phyloP scores from a whole-genome alignment of 169 alveolate genomes.

The Eimeria maxima region DNA sequence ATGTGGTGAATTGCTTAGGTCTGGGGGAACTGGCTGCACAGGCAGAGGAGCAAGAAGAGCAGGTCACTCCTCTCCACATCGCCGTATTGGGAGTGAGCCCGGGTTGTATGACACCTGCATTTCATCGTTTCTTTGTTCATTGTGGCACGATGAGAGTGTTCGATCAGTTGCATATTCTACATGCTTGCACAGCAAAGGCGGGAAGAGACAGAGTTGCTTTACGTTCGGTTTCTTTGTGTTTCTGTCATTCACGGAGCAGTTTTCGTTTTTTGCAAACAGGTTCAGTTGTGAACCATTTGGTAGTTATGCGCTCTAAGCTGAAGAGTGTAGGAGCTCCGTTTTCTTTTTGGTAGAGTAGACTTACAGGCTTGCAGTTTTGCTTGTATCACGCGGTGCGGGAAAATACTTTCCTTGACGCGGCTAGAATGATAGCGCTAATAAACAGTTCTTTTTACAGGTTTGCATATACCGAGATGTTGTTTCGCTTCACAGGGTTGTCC shows the following conservation, averaged over 20 bases:
- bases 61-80: slow-evolving; percentile 24
- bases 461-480: not conserved
- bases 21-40: not conserved
- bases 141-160: not conserved
- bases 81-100: slow-evolving; percentile 45
- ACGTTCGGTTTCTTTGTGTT: too few species aligned
- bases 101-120: not conserved
- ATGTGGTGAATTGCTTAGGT: not conserved
- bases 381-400: not conserved
- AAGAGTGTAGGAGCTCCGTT: not conserved
- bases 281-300: not conserved
- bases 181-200: too few species aligned
- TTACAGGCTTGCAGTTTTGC: not conserved
- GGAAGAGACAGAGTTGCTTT: not conserved
- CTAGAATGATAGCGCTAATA: not conserved
- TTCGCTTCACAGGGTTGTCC: slow-evolving; percentile 8
- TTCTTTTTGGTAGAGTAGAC: not conserved
- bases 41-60: not conserved
- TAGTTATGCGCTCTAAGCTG: not conserved
- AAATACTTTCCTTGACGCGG: not conserved
- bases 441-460: not conserved
- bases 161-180: not conserved
- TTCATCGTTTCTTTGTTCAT: not conserved
- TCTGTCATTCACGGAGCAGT: not conserved
- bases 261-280: not conserved